These are phyloP conservation scores for Whalleya microplaca DNA, from an alignment of 2,329 filamentous ascomycete genomes.

Conservation along the genomic window DNA sequence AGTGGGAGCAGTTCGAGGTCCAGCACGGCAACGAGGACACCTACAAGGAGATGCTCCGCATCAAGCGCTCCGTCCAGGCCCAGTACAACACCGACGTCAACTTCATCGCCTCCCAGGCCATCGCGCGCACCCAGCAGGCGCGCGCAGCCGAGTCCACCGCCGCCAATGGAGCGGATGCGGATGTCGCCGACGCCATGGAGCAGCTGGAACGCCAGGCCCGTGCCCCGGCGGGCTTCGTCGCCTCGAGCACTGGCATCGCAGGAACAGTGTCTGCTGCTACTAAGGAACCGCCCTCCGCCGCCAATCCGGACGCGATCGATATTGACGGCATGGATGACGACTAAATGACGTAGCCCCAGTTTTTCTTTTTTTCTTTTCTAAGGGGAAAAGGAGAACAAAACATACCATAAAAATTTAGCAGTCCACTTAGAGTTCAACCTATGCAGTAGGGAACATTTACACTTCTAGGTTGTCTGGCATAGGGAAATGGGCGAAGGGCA, in stretches of 20 bases:
- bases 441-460: too few relatives aligned
- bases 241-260: slow-evolving; percentile 75
- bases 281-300: slow-evolving; percentile 47
- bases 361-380: too few relatives aligned
- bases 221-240: slow-evolving; percentile 88
- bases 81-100: slow-evolving; percentile 99
- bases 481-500: too few relatives aligned
- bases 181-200: slow-evolving; percentile 81
- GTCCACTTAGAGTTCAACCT: too few relatives aligned
- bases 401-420: too few relatives aligned
- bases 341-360: slow-evolving; percentile 29
- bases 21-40: slow-evolving; percentile 99
- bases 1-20: slow-evolving; percentile 97
- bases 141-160: slow-evolving; percentile 44
- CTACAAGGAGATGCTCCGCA: slow-evolving; percentile 97
- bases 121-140: slow-evolving; percentile 75
- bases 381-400: too few relatives aligned
- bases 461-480: too few relatives aligned
- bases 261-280: slow-evolving; percentile 63
- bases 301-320: slow-evolving; percentile 86
- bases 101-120: slow-evolving; percentile 94
- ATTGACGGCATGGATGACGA: slow-evolving; percentile 73
- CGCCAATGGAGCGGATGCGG: slow-evolving; percentile 39
- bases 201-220: slow-evolving; percentile 85
- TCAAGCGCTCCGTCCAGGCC: slow-evolving; percentile 96